Percentiles rank a stretch among this genome's conserved stretches.
Evolutionary conservation across 345 rosid genomes (phyloP).

Genomic region (Salix arbutifolia): DNA sequence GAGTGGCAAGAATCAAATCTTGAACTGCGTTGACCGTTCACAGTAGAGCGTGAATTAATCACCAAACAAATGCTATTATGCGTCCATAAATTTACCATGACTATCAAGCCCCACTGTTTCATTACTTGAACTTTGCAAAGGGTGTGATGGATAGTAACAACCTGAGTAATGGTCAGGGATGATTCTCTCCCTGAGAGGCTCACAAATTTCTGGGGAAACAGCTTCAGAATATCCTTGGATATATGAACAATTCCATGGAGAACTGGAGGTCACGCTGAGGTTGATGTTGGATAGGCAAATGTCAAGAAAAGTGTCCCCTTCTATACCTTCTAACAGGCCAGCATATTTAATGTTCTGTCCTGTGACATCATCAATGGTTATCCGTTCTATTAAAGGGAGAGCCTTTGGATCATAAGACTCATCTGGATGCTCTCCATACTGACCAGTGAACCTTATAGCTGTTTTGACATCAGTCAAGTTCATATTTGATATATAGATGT

Average conservation of each 20-base stretch:
- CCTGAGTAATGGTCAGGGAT: slow-evolving; percentile 56
- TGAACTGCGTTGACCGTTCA: slow-evolving; percentile 21
- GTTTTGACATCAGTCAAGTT: slow-evolving; percentile 50
- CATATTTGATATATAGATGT: slow-evolving; percentile 60
- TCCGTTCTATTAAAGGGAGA: slow-evolving; percentile 59
- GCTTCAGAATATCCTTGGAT: slow-evolving; percentile 70
- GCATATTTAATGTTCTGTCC: slow-evolving; percentile 64
- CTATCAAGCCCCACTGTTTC: slow-evolving; percentile 47
- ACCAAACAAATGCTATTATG: slow-evolving; percentile 25
- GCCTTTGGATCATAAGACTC: slow-evolving; percentile 62
- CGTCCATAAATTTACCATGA: slow-evolving; percentile 54
- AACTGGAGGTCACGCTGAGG: slow-evolving; percentile 37
- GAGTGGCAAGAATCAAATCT: slow-evolving; percentile 44
- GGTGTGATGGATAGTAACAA: slow-evolving; percentile 55
- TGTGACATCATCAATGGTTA: slow-evolving; percentile 63
- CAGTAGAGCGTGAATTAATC: slow-evolving; percentile 21
- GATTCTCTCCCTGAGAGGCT: slow-evolving; percentile 51
- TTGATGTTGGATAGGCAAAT: slow-evolving; percentile 72
- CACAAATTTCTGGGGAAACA: slow-evolving; percentile 72
- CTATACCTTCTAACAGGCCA: slow-evolving; percentile 79
- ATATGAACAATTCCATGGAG: slow-evolving; percentile 79
- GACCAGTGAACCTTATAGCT: slow-evolving; percentile 67
- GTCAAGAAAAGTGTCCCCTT: slow-evolving; percentile 60
- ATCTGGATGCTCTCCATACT: slow-evolving; percentile 88
- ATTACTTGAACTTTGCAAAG: slow-evolving; percentile 35